Evolutionary conservation across 768 basidiomycete species (phyloP), one percentile per base, ranked within the genome.

Genomic region (Boletus patriciae): DNA sequence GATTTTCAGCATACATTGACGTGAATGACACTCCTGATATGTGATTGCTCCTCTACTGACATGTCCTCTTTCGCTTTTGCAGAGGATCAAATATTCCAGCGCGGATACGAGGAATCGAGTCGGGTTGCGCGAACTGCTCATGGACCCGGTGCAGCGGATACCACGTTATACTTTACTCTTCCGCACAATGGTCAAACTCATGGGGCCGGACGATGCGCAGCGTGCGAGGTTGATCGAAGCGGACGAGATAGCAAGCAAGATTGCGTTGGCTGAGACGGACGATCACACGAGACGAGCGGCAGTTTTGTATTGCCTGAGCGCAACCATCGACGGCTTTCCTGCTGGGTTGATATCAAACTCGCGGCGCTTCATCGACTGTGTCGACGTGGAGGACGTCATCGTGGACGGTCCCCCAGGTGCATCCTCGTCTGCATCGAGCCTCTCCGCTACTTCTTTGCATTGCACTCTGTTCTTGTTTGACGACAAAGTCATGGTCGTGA

Each of bases 131-230:
- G 94, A 96, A 69, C 82, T 97, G 47, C 80, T 98, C 21, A 96
- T 96, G 87, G 95, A 98, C 62, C 95, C 95, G 16, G 92, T 97
- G 6, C 95, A 98, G 67, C 86, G 95, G 34, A 93, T 98, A 66
- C 94, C 95, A 5, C 81, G 96, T 61, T 98, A 98, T 73, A 95
- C 93, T 1, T 78, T 98, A 25, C 80, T 98, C 62, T 92, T 96
- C 73, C 88, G 92, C 57, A 90, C 82, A 6, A 98, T 98, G 88
- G 77, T 95, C 66, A 93, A 94, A 73, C 82, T 90, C 66, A 91
- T 98, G 89, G 80, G 83, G 15, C 82, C 82, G 0, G 78, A 80
- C 46, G 92, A 97, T 65, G 80, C 84, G 2, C 92, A 94, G 62
- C 82, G 92, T 29, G 78, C 80, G 10, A 91, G 88, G 68, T 77